phyloP scores from a whole-genome alignment of 495 filamentous ascomycete genomes.

The Margaritispora aquatica region DNA sequence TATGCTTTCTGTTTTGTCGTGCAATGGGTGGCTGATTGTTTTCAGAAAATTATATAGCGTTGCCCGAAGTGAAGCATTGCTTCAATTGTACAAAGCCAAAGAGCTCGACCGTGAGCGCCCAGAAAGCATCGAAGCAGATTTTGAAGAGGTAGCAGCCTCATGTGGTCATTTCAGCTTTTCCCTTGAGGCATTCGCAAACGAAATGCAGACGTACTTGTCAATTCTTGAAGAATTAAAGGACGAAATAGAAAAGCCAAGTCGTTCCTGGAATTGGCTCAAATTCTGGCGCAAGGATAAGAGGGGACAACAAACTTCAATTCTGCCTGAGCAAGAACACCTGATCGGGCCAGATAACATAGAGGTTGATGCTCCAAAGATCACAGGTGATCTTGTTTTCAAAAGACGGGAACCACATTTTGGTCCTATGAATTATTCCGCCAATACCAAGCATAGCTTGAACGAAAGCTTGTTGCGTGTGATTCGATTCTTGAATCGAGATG shows the following conservation, averaged over 20 bases:
- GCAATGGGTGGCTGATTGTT: neutral
- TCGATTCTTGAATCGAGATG: slow-evolving; percentile 41
- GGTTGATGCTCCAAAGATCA: slow-evolving; percentile 35
- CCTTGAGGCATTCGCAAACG: slow-evolving; percentile 80
- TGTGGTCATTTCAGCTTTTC: slow-evolving; percentile 94
- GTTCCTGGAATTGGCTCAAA: slow-evolving; percentile 82
- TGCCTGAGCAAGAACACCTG: slow-evolving; percentile 21
- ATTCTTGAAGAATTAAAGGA: slow-evolving; percentile 78
- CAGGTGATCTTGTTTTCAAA: slow-evolving; percentile 38
- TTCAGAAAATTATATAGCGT: slow-evolving; percentile 56
- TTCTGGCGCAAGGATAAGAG: slow-evolving; percentile 60
- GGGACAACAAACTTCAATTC: slow-evolving; percentile 1
- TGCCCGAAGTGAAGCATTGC: slow-evolving; percentile 68
- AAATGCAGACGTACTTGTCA: slow-evolving; percentile 74
- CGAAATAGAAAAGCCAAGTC: slow-evolving; percentile 45
- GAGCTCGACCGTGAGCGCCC: slow-evolving; percentile 57
- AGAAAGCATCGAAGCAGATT: slow-evolving; percentile 77
- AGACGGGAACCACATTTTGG: slow-evolving; percentile 38
- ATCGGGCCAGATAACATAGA: slow-evolving; percentile 26
- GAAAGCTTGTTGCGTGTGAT: slow-evolving; percentile 32
- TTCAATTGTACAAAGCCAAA: slow-evolving; percentile 69
- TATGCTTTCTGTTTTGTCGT: neutral
- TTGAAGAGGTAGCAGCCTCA: slow-evolving; percentile 92
- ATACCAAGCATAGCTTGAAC: slow-evolving; percentile 30
- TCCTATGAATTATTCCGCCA: slow-evolving; percentile 27